Conservation (phyloP, 1,284 basidiomycete genomes). For the Mycena sp. region DNA sequence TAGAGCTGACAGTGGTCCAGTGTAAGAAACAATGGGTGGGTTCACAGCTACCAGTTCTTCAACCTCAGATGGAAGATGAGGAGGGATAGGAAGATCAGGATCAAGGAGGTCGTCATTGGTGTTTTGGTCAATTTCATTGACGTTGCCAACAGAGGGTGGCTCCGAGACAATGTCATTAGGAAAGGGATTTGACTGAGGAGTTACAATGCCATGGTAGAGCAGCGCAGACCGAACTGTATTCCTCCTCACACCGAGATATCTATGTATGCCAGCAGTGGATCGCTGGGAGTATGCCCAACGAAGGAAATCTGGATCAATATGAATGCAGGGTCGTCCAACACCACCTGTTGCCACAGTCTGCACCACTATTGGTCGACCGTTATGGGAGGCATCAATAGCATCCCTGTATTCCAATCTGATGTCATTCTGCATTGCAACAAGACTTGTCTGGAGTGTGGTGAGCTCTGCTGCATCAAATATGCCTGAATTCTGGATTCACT, state of each 20-base stretch:
- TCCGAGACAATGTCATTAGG: not conserved
- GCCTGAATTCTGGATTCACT: too few species aligned
- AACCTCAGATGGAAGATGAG: not conserved
- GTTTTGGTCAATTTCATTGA: not conserved
- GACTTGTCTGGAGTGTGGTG: constrained; percentile 14
- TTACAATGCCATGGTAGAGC: constrained; percentile 33
- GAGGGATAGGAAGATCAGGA: not conserved
- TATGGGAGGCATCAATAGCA: constrained; percentile 33
- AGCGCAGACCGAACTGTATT: constrained; percentile 30
- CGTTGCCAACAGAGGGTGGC: not conserved
- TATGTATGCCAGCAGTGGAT: constrained; percentile 27
- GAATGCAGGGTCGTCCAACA: constrained; percentile 33
- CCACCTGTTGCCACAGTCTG: constrained; percentile 25
- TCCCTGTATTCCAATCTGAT: constrained; percentile 23
- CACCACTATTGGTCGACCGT: constrained; percentile 32
- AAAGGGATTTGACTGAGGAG: constrained; percentile 18
- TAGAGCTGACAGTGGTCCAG: constrained; percentile 18
- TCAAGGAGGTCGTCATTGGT: constrained; percentile 15
- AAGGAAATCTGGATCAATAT: constrained; percentile 36
- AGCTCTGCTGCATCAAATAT: constrained; percentile 25
- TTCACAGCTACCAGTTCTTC: not conserved
- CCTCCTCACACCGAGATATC: constrained; percentile 33
- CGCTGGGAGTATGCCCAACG: constrained; percentile 34
- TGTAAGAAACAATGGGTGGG: not conserved
- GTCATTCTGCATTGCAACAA: constrained; percentile 34